Conservation (phyloP, 2,329 filamentous ascomycete species). For the Ophiostoma triangulosporum region DNA sequence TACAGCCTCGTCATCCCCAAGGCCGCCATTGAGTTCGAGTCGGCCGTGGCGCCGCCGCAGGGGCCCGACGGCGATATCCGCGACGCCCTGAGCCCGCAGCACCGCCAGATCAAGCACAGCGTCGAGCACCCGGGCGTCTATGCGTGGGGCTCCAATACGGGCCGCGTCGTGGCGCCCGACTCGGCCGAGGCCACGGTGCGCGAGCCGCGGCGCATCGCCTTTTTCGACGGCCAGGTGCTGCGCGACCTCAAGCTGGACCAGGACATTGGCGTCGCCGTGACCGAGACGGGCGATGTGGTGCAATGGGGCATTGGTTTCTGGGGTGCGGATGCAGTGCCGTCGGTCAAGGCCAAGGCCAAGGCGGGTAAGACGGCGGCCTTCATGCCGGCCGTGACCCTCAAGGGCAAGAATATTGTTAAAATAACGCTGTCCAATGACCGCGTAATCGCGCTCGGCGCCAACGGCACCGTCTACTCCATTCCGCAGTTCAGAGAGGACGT, state of each 20-base stretch:
- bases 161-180: conserved; percentile 72
- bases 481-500: conserved; percentile 66
- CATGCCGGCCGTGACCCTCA: conserved; percentile 58
- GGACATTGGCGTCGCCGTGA: conserved; percentile 73
- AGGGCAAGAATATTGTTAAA: conserved; percentile 66
- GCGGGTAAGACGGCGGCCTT: conserved; percentile 18
- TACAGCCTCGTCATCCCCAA: conserved; percentile 12
- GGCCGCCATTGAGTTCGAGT: conserved; percentile 55
- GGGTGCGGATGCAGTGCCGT: conserved; percentile 1
- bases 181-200: conserved; percentile 69
- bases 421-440: conserved; percentile 70
- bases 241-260: conserved; percentile 77
- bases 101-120: conserved; percentile 75
- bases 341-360: not conserved
- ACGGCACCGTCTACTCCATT: conserved; percentile 72
- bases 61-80: conserved; percentile 57
- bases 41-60: conserved; percentile 32
- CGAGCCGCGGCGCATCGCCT: conserved; percentile 60
- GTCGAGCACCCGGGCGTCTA: conserved; percentile 78
- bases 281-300: conserved; percentile 74
- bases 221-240: conserved; percentile 73
- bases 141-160: conserved; percentile 80
- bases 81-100: conserved; percentile 74
- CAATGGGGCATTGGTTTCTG: conserved; percentile 75
- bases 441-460: conserved; percentile 62